Conservation (phyloP, 345 rosid genomes). For the Noccaea bulbosa region DNA sequence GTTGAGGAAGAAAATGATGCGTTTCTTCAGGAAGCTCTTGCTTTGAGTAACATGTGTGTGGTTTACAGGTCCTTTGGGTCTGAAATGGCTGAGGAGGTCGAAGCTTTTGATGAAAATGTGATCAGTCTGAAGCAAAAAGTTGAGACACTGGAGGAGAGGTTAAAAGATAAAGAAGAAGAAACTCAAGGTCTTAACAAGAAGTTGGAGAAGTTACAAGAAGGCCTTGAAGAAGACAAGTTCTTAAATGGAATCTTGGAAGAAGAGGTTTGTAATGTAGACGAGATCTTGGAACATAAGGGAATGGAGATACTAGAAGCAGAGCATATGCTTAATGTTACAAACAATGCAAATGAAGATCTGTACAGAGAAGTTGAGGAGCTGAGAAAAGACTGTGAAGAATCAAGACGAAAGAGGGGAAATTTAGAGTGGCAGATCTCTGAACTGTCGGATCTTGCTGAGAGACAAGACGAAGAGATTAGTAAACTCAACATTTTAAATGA, state of each 20-base stretch:
- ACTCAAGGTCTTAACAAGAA: slow-evolving; percentile 50
- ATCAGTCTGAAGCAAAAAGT: slow-evolving; percentile 52
- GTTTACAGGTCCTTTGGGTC: slow-evolving; percentile 60
- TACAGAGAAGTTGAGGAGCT: slow-evolving; percentile 62
- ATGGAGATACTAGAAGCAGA: slow-evolving; percentile 64
- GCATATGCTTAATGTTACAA: slow-evolving; percentile 60
- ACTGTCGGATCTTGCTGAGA: slow-evolving; percentile 47
- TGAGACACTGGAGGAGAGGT: slow-evolving; percentile 52
- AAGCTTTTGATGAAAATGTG: slow-evolving; percentile 51
- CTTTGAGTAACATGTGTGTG: slow-evolving; percentile 53
- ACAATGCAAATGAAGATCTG: slow-evolving; percentile 54
- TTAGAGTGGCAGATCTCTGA: slow-evolving; percentile 51
- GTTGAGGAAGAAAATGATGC: slow-evolving; percentile 67
- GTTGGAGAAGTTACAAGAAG: slow-evolving; percentile 57
- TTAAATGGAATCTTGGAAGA: slow-evolving; percentile 58
- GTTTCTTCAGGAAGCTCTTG: slow-evolving; percentile 56
- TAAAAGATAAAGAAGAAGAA: slow-evolving; percentile 58
- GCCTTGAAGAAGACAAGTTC: slow-evolving; percentile 56
- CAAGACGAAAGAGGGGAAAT: slow-evolving; percentile 43
- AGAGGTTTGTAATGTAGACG: slow-evolving; percentile 54
- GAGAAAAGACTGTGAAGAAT: slow-evolving; percentile 56
- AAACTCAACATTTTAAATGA: slow-evolving; percentile 58
- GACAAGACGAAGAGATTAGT: slow-evolving; percentile 55
- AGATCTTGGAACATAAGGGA: slow-evolving; percentile 58
- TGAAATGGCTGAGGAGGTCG: slow-evolving; percentile 62